Conservation (phyloP, 495 filamentous ascomycete species). For the Lasiosphaeria ovina region DNA sequence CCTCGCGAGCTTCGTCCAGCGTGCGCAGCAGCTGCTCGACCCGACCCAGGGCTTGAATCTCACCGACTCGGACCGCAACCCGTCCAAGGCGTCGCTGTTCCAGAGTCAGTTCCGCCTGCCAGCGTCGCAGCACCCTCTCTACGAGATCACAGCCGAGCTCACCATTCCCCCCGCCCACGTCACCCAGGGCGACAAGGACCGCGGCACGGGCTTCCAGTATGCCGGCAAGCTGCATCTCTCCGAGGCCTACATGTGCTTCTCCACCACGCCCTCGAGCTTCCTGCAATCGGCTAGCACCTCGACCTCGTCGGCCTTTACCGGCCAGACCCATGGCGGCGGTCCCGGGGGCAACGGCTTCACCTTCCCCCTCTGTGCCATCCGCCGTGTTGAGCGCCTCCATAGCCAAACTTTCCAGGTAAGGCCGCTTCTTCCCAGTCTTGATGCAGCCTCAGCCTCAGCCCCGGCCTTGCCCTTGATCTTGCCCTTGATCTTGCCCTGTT, state of each 20-base stretch:
- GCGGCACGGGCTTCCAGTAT: conserved; percentile 76
- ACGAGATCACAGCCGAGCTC: conserved; percentile 94
- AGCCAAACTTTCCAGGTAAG: conserved; percentile 73
- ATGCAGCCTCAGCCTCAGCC: background rate
- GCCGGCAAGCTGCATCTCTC: conserved; percentile 91
- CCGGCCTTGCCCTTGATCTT: background rate
- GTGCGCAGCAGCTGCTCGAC: conserved; percentile 88
- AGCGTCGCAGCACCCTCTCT: conserved; percentile 82
- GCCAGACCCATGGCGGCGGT: conserved; percentile 84
- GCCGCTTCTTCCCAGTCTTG: background rate
- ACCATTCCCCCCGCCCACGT: conserved; percentile 68
- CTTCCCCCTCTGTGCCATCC: conserved; percentile 86
- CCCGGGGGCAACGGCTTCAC: conserved; percentile 97
- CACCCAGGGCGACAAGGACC: conserved; percentile 59
- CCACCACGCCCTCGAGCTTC: conserved; percentile 87
- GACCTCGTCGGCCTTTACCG: conserved; percentile 75
- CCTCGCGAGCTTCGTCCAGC: conserved; percentile 86
- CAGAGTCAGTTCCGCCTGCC: conserved; percentile 95
- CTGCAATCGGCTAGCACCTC: conserved; percentile 69
- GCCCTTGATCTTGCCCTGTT: background rate
- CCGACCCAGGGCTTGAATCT: conserved; percentile 67
- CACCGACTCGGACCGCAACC: conserved; percentile 67
- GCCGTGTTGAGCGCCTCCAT: conserved; percentile 86
- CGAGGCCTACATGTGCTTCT: conserved; percentile 93
- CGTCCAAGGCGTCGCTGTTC: conserved; percentile 90